These are phyloP conservation scores for Lasiodiplodia citricola DNA, from an alignment of 2,329 filamentous ascomycete species.

Conservation along the genomic window DNA sequence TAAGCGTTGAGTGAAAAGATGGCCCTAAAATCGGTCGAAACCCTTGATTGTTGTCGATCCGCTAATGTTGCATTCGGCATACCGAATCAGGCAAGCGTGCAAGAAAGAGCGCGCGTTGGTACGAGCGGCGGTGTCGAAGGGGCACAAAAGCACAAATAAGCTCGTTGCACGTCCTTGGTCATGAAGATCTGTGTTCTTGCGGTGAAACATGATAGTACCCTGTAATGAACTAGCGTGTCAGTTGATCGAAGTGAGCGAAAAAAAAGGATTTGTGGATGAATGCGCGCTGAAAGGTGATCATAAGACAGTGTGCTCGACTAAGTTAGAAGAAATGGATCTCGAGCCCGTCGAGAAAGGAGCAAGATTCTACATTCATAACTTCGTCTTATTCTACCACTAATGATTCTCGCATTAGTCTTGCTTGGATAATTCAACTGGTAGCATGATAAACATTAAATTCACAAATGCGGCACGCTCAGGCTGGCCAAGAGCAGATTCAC, in stretches of 20 bases:
- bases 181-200: neutral
- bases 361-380: neutral
- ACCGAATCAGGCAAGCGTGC: neutral
- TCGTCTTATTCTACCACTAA: neutral
- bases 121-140: neutral
- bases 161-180: neutral
- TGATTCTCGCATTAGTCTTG: neutral
- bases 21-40: neutral
- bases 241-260: neutral
- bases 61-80: neutral
- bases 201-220: neutral
- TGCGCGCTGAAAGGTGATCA: too few relatives aligned
- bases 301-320: too few relatives aligned
- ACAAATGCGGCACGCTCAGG: conserved; percentile 75
- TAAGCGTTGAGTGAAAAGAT: too few relatives aligned
- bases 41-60: neutral
- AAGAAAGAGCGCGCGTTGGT: neutral
- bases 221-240: neutral
- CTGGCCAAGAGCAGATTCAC: conserved; percentile 85
- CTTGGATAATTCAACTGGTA: neutral
- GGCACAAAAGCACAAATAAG: neutral
- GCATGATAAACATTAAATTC: neutral
- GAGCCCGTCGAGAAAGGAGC: neutral
- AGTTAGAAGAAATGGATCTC: neutral
- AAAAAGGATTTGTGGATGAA: neutral